These are phyloP conservation scores for Kazachstania africana DNA, from an alignment of 805 yeast genomes.

Conservation along the genomic window DNA sequence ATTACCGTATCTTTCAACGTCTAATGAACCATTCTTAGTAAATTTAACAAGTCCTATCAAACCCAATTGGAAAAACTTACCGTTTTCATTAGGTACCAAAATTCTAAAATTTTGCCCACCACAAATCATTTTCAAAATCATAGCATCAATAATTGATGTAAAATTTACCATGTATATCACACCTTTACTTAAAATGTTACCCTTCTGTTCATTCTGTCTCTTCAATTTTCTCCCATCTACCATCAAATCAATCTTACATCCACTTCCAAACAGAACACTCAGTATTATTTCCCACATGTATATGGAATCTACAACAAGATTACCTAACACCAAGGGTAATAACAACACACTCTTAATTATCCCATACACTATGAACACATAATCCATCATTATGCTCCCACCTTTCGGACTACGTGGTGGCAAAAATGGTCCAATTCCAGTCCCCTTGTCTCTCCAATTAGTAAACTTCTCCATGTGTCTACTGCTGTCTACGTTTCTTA, in stretches of 20 bases:
- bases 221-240: slow-evolving; percentile 36
- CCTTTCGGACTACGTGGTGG: slow-evolving; percentile 33
- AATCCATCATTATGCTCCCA: neutral
- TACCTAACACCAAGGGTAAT: slow-evolving; percentile 10
- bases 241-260: slow-evolving; percentile 26
- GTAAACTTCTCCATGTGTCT: slow-evolving; percentile 67
- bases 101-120: slow-evolving; percentile 10
- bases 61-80: slow-evolving; percentile 9
- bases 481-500: neutral
- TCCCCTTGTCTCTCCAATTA: slow-evolving; percentile 77
- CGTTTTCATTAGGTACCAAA: slow-evolving; percentile 11
- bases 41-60: slow-evolving; percentile 11
- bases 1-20: slow-evolving; percentile 7
- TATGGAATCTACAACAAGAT: slow-evolving; percentile 4
- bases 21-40: slow-evolving; percentile 15
- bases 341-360: slow-evolving; percentile 7
- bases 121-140: slow-evolving; percentile 25
- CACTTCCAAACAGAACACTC: slow-evolving; percentile 24
- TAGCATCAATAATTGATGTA: slow-evolving; percentile 35
- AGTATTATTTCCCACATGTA: slow-evolving; percentile 12
- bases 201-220: slow-evolving; percentile 10
- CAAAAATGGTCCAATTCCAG: slow-evolving; percentile 86
- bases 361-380: neutral
- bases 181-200: slow-evolving; percentile 8
- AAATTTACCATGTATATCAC: slow-evolving; percentile 39